phyloP scores from a whole-genome alignment of 306 rosid species.

The Argentina anserina region DNA sequence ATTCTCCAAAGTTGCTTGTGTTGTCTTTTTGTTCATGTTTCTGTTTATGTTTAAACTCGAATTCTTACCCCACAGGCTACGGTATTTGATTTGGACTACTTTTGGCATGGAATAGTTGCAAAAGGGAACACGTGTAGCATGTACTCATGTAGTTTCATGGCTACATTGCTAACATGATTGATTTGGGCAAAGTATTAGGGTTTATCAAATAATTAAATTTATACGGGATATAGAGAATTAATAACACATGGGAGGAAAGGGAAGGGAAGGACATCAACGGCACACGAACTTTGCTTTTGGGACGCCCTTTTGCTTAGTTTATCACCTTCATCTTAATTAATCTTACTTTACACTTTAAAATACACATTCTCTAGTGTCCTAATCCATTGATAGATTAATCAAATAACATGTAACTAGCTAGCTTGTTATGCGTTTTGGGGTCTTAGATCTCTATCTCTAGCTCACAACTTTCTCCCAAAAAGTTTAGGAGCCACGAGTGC shows the following conservation, averaged over 20 bases:
- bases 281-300: slow-evolving; percentile 38
- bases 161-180: slow-evolving; percentile 8
- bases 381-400: slow-evolving; percentile 36
- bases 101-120: slow-evolving; percentile 13
- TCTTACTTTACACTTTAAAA: slow-evolving; percentile 4
- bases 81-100: neutral
- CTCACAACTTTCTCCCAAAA: slow-evolving; percentile 32
- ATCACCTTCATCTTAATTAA: slow-evolving; percentile 38
- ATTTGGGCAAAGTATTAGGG: slow-evolving; percentile 21
- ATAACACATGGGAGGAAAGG: slow-evolving; percentile 27
- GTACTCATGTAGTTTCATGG: neutral
- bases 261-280: slow-evolving; percentile 19
- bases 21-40: slow-evolving; percentile 1
- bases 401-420: slow-evolving; percentile 31
- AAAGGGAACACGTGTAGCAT: slow-evolving; percentile 1
- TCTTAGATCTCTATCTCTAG: slow-evolving; percentile 24
- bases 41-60: slow-evolving; percentile 3
- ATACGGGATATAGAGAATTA: neutral
- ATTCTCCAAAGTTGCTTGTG: too few species aligned
- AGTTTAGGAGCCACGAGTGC: slow-evolving; percentile 79
- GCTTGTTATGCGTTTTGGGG: slow-evolving; percentile 30
- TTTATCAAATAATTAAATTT: neutral
- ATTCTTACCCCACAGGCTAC: slow-evolving; percentile 1
- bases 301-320: slow-evolving; percentile 25
- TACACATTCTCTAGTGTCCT: slow-evolving; percentile 30